Base-by-base conservation (phyloP, 1,139 yeast species). In the Meyerozyma elateridarum region DNA sequence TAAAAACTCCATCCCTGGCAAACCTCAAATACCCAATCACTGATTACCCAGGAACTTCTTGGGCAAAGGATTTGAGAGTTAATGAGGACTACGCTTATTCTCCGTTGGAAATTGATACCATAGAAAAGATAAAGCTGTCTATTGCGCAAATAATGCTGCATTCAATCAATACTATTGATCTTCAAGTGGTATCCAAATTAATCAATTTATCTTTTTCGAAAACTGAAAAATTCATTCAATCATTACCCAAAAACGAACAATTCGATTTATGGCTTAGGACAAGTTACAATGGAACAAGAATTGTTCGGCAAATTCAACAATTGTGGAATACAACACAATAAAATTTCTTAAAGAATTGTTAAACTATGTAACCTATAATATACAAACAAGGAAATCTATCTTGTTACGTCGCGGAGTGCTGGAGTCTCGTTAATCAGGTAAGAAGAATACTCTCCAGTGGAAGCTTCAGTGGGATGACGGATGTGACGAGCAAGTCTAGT, bases 71-170 rank as follows among this genome's bases (percentile, higher is more conserved):
- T 20, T 52, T 77, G 16, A 69, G 68, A 24, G 66, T 72, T 6
- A 69, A 73, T 44, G 85, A 79, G 45, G 53, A 60, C 9, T 79
- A 79, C 46, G 45, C 48, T 12, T 76, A 56, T 40, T 45, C 62
- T 1, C 50, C 47, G 8, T 36, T 44, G 0, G 85, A 78, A 32
- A 27, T 60, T n/a, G 51, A 54, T 30, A 8, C 52, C 4, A 39
- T 70, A 3, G 20, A 4, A 29, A 29, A 13, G 17, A 28, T 5
- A 22, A 18, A 12, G n/a, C 15, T 28, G 12, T 22, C 25, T 24
- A 24, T 20, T 17, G 16, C 26, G 20, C 15, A 21, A 6, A 7
- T 7, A 11, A 20, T 8, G 9, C 6, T 22, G 12, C 6, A 22
- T 6, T 7, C 6, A 8, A 6, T 6, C 8, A 22, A 22, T 6